A percentile compares a stretch with the other conserved stretches of the same genome.
phyloP scores from a whole-genome alignment of 176 grass and related monocot genomes.

The Lolium perenne region DNA sequence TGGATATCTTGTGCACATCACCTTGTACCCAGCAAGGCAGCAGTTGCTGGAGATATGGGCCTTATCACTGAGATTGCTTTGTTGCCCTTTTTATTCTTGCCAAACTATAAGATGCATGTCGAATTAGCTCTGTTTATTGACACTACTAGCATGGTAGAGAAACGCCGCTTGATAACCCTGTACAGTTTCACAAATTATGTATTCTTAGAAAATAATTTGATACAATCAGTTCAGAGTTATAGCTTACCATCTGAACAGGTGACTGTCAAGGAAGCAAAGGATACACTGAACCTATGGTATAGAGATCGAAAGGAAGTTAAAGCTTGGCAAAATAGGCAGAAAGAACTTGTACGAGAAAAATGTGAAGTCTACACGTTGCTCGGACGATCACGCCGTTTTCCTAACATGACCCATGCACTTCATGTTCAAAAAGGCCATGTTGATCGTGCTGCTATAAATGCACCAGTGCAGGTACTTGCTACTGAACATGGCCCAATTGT shows the following conservation, averaged over 20 bases:
- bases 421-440: constrained; percentile 66
- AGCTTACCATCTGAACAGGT: constrained; percentile 58
- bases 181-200: neutral
- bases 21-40: neutral
- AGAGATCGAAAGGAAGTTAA: constrained; percentile 79
- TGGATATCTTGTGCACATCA: neutral
- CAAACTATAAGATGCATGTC: neutral
- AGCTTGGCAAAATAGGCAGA: constrained; percentile 76
- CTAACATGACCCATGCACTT: constrained; percentile 52
- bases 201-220: neutral
- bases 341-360: constrained; percentile 52
- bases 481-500: constrained; percentile 28
- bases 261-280: constrained; percentile 74
- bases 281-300: constrained; percentile 87
- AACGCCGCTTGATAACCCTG: neutral
- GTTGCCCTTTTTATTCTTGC: neutral
- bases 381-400: constrained; percentile 78
- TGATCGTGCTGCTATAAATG: constrained; percentile 92
- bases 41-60: neutral
- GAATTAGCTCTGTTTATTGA: constrained; percentile 22
- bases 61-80: neutral
- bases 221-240: constrained; percentile 30
- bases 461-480: constrained; percentile 84
- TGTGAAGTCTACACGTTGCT: constrained; percentile 76
- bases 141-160: constrained; percentile 12